These are phyloP conservation scores for Fusarium subtropicale DNA, from an alignment of 2,329 filamentous ascomycete genomes.

Conservation along the genomic window DNA sequence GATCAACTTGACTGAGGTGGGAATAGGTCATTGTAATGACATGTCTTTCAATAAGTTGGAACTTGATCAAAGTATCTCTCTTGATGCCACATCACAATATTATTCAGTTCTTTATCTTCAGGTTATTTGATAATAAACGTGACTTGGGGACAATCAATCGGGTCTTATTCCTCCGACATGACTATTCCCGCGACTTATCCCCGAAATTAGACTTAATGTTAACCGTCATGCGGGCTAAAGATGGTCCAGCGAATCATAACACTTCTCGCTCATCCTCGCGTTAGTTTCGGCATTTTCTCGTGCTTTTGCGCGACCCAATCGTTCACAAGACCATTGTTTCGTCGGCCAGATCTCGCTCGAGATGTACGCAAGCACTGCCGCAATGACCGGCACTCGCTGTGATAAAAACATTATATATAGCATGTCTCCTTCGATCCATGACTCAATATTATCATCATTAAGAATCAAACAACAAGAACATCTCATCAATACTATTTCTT, in stretches of 20 bases:
- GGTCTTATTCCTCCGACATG: not conserved
- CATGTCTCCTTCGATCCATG: accelerated
- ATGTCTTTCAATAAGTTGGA: not conserved
- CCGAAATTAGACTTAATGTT: not conserved
- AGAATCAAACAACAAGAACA: not conserved
- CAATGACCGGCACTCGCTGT: not conserved
- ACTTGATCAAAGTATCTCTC: accelerated
- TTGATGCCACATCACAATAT: conserved; percentile 40
- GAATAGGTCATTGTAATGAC: not conserved
- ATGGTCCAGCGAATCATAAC: not conserved
- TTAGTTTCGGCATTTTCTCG: conserved; percentile 27
- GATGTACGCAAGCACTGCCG: not conserved
- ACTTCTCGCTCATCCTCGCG: not conserved
- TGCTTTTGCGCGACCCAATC: conserved; percentile 8
- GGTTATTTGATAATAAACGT: accelerated
- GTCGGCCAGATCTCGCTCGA: conserved; percentile 11
- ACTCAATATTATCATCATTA: accelerated
- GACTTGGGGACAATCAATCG: too few relatives aligned
- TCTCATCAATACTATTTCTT: accelerated
- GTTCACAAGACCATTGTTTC: accelerated
- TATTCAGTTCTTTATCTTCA: conserved; percentile 39
- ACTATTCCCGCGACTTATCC: not conserved
- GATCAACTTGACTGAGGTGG: accelerated
- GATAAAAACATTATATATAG: conserved; percentile 10
- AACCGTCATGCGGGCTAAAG: accelerated